Base-by-base conservation (phyloP, 805 yeast genomes). In the Cyberlindnera misumaiensis region DNA sequence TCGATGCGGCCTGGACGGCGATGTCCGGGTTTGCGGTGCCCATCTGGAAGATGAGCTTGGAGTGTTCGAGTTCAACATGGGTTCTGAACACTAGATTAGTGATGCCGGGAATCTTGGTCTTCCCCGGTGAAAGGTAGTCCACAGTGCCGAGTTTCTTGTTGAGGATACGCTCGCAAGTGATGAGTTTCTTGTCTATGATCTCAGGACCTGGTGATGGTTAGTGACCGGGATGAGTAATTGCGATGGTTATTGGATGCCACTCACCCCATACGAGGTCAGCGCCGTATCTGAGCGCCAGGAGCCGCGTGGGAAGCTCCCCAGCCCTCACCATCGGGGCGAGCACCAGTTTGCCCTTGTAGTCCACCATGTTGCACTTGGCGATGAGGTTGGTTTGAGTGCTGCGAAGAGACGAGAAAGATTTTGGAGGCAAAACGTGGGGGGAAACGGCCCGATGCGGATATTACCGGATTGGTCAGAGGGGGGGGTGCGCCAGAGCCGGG, bases 251-350 rank as follows among this genome's bases (percentile, higher is more conserved):
- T 4, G 20, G 7, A 6, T 20, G 24, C 8, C 24, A 48, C 60
- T 15, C 44, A 28, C 81, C 77, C 98, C 98, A 93, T 5, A 93
- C 97, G 34, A 90, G 65, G 59, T 93, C 97, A 0, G 96, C 96
- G 3, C 96, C 97, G 56, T 85, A 70, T 46, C 73, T 74, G 17
- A 93, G 67, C 0, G 96, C 80, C 47, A 89, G 57, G 7, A 90
- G 68, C 40, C 98, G 69, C 8, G 88, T 80, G 5, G 98, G 97
- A 5, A 93, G 73, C 63, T 93, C 98, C 11, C 97, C 96, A 30
- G 90, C 83, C 27, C 98, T 70, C 36, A 90, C 96, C 98, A 90
- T 90, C 0, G 98, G 98, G 1, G 97, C 97, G 29, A 90, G 71
- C 15, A 82, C 94, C 39, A 88, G 61, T 52, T 84, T 85, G 1